phyloP scores from a whole-genome alignment of 345 rosid genomes.

The Salix suchowensis region DNA sequence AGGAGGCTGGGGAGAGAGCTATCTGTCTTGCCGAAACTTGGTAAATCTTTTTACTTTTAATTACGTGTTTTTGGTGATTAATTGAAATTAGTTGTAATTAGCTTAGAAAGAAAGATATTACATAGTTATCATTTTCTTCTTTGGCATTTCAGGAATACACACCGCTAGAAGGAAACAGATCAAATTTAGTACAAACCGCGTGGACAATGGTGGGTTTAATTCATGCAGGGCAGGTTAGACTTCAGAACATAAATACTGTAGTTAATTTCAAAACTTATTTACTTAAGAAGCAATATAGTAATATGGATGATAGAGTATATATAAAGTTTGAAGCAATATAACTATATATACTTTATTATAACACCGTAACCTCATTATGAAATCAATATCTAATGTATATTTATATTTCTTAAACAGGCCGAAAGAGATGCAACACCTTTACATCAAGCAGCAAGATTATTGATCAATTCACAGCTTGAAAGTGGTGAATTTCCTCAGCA shows the following conservation, averaged over 20 bases:
- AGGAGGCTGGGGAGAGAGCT: constrained; percentile 29
- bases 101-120: no score
- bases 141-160: not conserved
- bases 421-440: constrained; percentile 6
- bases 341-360: no score
- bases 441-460: constrained; percentile 11
- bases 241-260: no score
- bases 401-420: not conserved
- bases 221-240: constrained; percentile 8
- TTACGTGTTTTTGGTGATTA: no score
- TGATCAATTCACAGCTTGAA: constrained; percentile 18
- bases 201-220: constrained; percentile 19
- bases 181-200: constrained; percentile 18
- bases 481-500: constrained; percentile 22
- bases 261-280: no score
- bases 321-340: no score
- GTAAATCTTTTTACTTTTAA: not conserved
- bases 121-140: no score
- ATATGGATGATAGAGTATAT: no score
- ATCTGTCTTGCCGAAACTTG: constrained; percentile 5
- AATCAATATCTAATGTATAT: no score
- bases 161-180: constrained; percentile 4
- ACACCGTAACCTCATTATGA: no score
- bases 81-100: no score
- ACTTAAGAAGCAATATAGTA: no score